Base-by-base conservation (phyloP, 2,329 filamentous ascomycete species). In the Penicillium paneum region DNA sequence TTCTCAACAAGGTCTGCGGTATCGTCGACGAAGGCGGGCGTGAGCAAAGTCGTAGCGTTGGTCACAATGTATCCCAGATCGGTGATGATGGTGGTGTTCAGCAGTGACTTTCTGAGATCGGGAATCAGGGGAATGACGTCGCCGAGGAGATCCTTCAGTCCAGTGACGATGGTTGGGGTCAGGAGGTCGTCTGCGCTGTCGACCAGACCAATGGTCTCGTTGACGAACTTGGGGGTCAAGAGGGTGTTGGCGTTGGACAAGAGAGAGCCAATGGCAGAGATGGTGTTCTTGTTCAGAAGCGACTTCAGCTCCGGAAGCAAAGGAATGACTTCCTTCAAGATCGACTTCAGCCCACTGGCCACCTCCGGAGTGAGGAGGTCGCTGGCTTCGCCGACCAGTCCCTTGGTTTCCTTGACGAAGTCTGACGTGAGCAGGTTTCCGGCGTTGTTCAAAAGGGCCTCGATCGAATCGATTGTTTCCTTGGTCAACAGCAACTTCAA, bases 1-100 rank as follows among this genome's bases (percentile, higher is more conserved):
- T 63, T 67, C 17, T 61, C 60, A 52, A 71, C 63, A 13, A 71
- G 59, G 21, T 55, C 55, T 12, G 57, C 58, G 3, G 69, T 71
- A 19, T 68, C 67, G 19, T 58, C 53, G 42, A 72, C 67, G 42
- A 72, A 72, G 38, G 58, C 56, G 31, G 69, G 63, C 1, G 66
- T 69, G 39, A 72, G 58, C 19, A 72, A 56, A 6, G 28, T 47
- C 17, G 67, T 68, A 8, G 65, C 69, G 46, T 72, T 72, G 38
- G 62, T 65, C 19, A 72, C 57, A 29, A 72, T 59, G 52, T 60
- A 64, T 31, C 59, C 59, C 40, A 71, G 56, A 38, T 67, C 65
- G 41, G 61, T 54, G 34, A 72, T 64, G 11, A 70, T 61, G 8
- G 63, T 61, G 5, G 55, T 31, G 61, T 54, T 66, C 55, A 55